Evolutionary conservation across 2,329 filamentous ascomycete species (phyloP).

Genomic region (Pestalotiopsis sp.): DNA sequence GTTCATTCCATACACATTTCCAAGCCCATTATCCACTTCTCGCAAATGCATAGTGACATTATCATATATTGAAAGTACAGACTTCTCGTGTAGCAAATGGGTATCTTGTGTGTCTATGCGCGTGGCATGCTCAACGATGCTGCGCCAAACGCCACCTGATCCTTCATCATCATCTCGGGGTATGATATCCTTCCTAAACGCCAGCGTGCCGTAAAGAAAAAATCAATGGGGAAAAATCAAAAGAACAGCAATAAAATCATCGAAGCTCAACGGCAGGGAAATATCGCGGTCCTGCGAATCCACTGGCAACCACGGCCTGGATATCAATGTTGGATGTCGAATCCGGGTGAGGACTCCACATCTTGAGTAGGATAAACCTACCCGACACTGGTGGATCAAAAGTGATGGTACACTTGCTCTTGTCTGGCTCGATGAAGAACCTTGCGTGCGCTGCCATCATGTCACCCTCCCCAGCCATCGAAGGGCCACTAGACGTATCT

Average conservation of each 20-base stretch:
- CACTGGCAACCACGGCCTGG: constrained; percentile 80
- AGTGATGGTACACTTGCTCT: constrained; percentile 82
- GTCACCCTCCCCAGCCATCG: constrained; percentile 59
- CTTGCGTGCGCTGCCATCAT: constrained; percentile 74
- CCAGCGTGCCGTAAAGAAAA: not conserved
- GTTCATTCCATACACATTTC: not conserved
- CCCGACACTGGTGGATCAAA: constrained; percentile 84
- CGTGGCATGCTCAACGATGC: not conserved
- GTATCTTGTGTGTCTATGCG: not conserved
- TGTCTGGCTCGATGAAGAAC: constrained; percentile 82
- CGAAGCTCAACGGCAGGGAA: constrained; percentile 72
- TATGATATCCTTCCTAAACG: not conserved
- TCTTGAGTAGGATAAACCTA: constrained; percentile 83
- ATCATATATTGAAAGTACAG: not conserved
- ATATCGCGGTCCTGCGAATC: constrained; percentile 83
- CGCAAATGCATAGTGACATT: not conserved
- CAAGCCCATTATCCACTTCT: not conserved
- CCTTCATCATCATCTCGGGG: not conserved
- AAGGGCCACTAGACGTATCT: constrained; percentile 58
- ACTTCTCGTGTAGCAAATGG: not conserved
- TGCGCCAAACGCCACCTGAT: not conserved
- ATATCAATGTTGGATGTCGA: constrained; percentile 80
- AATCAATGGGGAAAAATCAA: not conserved
- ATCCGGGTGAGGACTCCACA: constrained; percentile 79
- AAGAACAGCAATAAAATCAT: constrained; percentile 35